Conservation (phyloP, 305 asterid species). For the Plantago lanceolata region DNA sequence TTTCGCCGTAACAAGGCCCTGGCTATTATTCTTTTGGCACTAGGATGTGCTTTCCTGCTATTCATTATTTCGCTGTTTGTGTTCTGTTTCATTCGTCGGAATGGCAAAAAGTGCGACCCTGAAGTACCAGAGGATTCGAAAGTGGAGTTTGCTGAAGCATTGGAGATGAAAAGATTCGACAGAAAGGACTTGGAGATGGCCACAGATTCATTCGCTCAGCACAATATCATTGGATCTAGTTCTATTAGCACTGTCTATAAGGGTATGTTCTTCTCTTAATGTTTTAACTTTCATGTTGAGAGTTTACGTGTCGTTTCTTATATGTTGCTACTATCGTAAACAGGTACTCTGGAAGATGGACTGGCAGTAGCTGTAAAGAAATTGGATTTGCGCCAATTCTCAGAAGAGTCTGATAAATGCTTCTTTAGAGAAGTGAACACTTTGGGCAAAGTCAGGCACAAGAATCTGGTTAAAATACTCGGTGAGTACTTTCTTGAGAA, state of each 20-base stretch:
- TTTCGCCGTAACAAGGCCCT: constrained; percentile 30
- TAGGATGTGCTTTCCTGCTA: constrained; percentile 33
- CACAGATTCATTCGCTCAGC: constrained; percentile 48
- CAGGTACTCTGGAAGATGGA: constrained; percentile 43
- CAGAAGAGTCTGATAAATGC: constrained; percentile 55
- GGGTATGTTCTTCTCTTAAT: constrained; percentile 17
- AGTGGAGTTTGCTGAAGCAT: constrained; percentile 27
- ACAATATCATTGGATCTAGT: constrained; percentile 67
- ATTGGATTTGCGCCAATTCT: constrained; percentile 47
- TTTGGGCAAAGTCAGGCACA: constrained; percentile 55
- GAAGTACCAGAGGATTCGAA: constrained; percentile 20
- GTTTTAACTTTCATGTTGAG: neutral
- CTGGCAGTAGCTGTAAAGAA: constrained; percentile 55
- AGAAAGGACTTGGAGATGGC: constrained; percentile 45
- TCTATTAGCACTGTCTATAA: constrained; percentile 69
- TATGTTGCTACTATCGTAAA: neutral
- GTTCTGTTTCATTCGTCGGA: constrained; percentile 17
- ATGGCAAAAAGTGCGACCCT: constrained; percentile 24
- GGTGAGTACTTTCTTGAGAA: neutral
- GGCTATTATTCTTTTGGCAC: constrained; percentile 28
- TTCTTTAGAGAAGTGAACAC: constrained; percentile 65
- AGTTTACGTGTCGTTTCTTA: neutral
- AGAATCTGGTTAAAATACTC: constrained; percentile 59
- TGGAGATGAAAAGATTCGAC: constrained; percentile 48
- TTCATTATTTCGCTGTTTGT: constrained; percentile 32